phyloP scores from a whole-genome alignment of 75 land plant genomes.

The Larix kaempferi region DNA sequence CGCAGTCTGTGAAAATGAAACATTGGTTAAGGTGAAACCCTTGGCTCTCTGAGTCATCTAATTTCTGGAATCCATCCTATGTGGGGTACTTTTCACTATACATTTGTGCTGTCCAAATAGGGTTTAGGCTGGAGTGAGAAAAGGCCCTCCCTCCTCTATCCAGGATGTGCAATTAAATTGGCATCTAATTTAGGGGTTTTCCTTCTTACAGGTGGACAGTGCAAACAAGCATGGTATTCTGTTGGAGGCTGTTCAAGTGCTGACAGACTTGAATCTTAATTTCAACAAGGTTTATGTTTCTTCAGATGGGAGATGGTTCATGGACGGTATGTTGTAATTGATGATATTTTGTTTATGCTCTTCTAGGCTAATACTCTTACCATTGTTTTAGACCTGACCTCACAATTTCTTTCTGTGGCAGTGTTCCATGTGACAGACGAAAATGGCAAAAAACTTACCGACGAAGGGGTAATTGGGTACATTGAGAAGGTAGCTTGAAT shows the following conservation, averaged over 20 bases:
- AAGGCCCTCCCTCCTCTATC: neutral
- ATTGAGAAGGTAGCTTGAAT: slow-evolving; percentile 11
- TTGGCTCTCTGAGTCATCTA: neutral
- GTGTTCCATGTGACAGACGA: slow-evolving; percentile 8
- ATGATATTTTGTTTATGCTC: too few relatives aligned
- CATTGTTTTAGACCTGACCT: too few relatives aligned
- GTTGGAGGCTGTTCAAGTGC: slow-evolving; percentile 70
- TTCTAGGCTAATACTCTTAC: too few relatives aligned
- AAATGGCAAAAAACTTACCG: slow-evolving; percentile 11
- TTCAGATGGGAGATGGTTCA: slow-evolving; percentile 80
- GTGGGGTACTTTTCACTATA: neutral
- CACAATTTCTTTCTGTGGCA: neutral
- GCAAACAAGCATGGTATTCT: slow-evolving; percentile 62
- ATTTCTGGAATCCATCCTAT: neutral
- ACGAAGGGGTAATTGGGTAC: slow-evolving; percentile 12
- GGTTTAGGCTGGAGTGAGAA: neutral
- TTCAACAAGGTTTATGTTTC: slow-evolving; percentile 76
- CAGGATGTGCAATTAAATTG: too few relatives aligned
- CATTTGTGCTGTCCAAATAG: neutral
- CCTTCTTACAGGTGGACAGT: slow-evolving; percentile 61
- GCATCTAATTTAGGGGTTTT: too few relatives aligned
- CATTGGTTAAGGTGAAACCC: slow-evolving; percentile 41
- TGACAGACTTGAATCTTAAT: slow-evolving; percentile 65
- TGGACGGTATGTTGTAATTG: slow-evolving; percentile 53
- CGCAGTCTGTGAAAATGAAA: slow-evolving; percentile 45